Conservation (phyloP, 768 basidiomycete genomes). For the Phaeotremella skinneri region DNA sequence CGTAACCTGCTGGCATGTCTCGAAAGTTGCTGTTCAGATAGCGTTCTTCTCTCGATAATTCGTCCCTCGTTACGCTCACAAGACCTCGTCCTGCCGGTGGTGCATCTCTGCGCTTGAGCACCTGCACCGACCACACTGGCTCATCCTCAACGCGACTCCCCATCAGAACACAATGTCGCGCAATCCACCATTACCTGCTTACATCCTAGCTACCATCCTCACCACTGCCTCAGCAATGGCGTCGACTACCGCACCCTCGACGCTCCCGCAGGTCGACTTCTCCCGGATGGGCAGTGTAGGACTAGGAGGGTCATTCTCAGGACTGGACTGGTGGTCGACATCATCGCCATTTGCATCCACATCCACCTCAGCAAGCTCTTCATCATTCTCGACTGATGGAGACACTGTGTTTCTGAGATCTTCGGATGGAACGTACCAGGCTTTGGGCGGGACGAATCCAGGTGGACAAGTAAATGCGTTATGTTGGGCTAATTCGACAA, state of each 20-base stretch:
- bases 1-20: background rate
- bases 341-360: constrained; percentile 56
- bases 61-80: background rate
- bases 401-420: constrained; percentile 66
- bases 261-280: constrained; percentile 65
- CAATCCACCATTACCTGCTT: background rate
- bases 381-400: constrained; percentile 53
- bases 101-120: background rate
- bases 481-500: constrained; percentile 55
- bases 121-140: background rate
- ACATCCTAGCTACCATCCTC: background rate
- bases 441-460: constrained; percentile 71
- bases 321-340: constrained; percentile 60
- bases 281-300: constrained; percentile 87
- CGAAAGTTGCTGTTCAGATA: background rate
- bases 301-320: constrained; percentile 82
- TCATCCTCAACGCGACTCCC: background rate
- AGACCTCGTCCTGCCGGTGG: background rate
- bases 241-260: constrained; percentile 35
- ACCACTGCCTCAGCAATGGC: constrained; percentile 20
- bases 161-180: background rate
- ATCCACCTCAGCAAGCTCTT: constrained; percentile 56
- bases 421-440: constrained; percentile 64
- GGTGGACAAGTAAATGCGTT: constrained; percentile 75
- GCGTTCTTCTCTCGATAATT: background rate